These are phyloP conservation scores for Blastosporella zonata DNA, from an alignment of 1,284 basidiomycete species.

Conservation along the genomic window DNA sequence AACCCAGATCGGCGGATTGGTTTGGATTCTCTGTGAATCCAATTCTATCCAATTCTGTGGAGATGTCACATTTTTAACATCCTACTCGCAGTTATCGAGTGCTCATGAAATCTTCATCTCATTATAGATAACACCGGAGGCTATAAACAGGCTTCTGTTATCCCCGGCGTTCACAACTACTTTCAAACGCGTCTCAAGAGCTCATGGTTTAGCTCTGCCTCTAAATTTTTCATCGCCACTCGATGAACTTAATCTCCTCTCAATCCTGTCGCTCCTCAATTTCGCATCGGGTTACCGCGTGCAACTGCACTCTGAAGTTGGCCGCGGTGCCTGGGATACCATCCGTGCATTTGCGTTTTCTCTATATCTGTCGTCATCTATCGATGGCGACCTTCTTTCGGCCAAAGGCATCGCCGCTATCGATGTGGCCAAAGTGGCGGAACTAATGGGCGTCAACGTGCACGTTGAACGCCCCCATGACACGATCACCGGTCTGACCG, in stretches of 20 bases:
- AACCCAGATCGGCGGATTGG: not conserved
- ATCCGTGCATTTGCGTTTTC: constrained; percentile 72
- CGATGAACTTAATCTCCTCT: constrained; percentile 73
- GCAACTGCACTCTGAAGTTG: constrained; percentile 64
- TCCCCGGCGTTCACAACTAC: constrained; percentile 63
- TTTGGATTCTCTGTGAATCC: not conserved
- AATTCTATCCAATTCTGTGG: no score
- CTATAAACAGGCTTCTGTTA: constrained; percentile 58
- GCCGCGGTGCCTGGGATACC: constrained; percentile 78
- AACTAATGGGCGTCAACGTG: constrained; percentile 65
- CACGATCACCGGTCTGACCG: constrained; percentile 62
- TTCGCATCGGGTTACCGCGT: constrained; percentile 78
- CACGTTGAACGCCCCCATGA: constrained; percentile 73
- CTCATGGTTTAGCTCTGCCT: constrained; percentile 72
- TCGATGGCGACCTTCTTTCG: constrained; percentile 59
- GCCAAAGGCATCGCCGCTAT: constrained; percentile 62
- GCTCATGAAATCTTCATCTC: not conserved
- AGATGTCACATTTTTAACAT: not conserved
- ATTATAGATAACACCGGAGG: constrained; percentile 49
- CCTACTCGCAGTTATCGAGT: not conserved
- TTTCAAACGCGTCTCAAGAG: constrained; percentile 57
- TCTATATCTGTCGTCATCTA: constrained; percentile 63
- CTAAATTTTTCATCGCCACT: constrained; percentile 69
- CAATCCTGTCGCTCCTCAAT: constrained; percentile 72
- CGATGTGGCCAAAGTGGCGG: constrained; percentile 57